A percentile compares a stretch with the other conserved stretches of the same genome.
phyloP scores from a whole-genome alignment of 352 stramenopile genomes.

The Globisporangium emineosum region DNA sequence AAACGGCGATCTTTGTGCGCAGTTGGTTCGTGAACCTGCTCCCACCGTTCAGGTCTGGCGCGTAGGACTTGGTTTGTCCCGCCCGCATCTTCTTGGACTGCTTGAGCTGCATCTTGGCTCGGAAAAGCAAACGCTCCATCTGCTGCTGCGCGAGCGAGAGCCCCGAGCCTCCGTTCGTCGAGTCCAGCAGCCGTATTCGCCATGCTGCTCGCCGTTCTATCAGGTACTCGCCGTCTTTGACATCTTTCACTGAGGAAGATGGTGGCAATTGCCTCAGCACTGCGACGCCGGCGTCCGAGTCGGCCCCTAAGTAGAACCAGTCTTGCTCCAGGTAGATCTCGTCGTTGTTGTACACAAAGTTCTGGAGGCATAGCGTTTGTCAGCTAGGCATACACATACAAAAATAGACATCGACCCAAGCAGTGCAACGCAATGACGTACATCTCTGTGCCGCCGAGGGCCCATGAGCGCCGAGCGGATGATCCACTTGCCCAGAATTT shows the following conservation, averaged over 20 bases:
- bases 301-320: constrained; percentile 79
- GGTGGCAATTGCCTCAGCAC: constrained; percentile 62
- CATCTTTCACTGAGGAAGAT: constrained; percentile 27
- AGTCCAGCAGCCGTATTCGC: constrained; percentile 68
- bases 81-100: constrained; percentile 69
- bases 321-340: constrained; percentile 83
- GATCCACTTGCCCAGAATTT: constrained; percentile 78
- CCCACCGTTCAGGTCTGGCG: constrained; percentile 40
- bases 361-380: constrained; percentile 22
- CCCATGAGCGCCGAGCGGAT: constrained; percentile 58
- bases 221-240: constrained; percentile 59
- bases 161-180: constrained; percentile 55
- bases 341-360: constrained; percentile 82
- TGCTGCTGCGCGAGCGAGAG: constrained; percentile 74
- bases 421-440: constrained; percentile 20
- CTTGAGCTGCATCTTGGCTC: constrained; percentile 74
- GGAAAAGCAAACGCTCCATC: constrained; percentile 72
- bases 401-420: background rate
- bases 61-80: constrained; percentile 47
- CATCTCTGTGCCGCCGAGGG: constrained; percentile 40
- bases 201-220: constrained; percentile 66
- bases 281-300: constrained; percentile 56
- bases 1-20: constrained; percentile 40
- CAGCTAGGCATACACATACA: background rate
- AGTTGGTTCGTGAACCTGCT: constrained; percentile 50